Evolutionary conservation across 1,139 yeast species (phyloP), one percentile per base, ranked within the genome.

Genomic region (Schwanniomyces etchellsii): DNA sequence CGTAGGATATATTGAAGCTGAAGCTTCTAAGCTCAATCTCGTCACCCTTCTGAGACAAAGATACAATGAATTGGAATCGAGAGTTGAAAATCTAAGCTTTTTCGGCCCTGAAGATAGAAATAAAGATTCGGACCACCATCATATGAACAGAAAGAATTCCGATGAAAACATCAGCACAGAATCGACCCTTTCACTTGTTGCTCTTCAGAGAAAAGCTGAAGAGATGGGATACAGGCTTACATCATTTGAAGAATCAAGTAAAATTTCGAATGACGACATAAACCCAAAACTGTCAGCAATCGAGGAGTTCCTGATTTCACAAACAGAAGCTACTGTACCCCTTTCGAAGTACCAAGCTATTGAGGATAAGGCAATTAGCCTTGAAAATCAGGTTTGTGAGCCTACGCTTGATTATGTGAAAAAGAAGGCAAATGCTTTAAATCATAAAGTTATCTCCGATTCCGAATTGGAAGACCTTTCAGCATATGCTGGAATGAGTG

Each of bases 11-110:
- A 42, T 73, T 14, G 43, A 39, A 9, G 48, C 47, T 4, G 55
- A 56, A 32, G 70, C 74, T 1, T 28, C 37, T 2, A 43, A 38
- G 13, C 33, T 48, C 11, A 61, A 60, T 2, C 47, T 53, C 21
- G 44, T 44, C 5, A 36, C 70, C 3, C 24, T 70, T 28, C 33
- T 47, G 2, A 41, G 32, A 3, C 38, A 39, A 6, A 62, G 57
- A 5, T 52, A 14, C 3, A 14, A 25, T 7, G 20, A 18, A 4
- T 42, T 63, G 23, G 50, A 52, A 1, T 45, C 52, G 10, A 42
- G 54, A 26, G 50, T n/a, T n/a, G n/a, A n/a, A n/a, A n/a, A n/a
- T n/a, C n/a, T n/a, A n/a, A n/a, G n/a, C n/a, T n/a, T n/a, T n/a
- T n/a, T n/a, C n/a, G n/a, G n/a, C n/a, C n/a, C n/a, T n/a, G n/a